Evolutionary conservation across 2,329 filamentous ascomycete genomes (phyloP), one percentile per base, ranked within the genome.

Genomic region (Ceratocystis cacaofunesta): DNA sequence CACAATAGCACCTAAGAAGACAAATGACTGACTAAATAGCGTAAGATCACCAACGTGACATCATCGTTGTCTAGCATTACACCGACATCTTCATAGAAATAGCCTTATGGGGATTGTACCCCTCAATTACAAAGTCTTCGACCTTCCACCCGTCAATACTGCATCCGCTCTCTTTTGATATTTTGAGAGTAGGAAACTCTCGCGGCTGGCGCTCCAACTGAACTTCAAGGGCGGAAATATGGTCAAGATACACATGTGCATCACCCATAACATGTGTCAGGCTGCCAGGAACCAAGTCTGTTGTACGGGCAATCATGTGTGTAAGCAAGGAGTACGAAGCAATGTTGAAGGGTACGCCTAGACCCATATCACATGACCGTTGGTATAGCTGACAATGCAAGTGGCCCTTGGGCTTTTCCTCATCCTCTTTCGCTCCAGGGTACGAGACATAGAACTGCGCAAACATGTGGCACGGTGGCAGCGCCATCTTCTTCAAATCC

Each of bases 71-170:
- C 10, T 15, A 4, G 19, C 22, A 63, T 68, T 70, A 91, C 67
- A 97, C 92, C 72, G 90, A 95, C 94, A 99, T 99, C 79, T 97
- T 96, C 94, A 99, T 99, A 57, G 89, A 83, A 77, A 99, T 95
- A 4, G 82, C 82, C 78, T 92, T 92, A 75, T 96, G 90, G 66
- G 94, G 92, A 62, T 92, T 84, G 74, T 99, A 99, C 0, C 88
- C 92, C 71, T 89, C 81, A 5, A 99, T 83, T 67, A 88, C 85
- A 74, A 99, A 92, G 68, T 99, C 92, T 69, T 95, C 90, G 1
- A 85, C 79, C 73, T 84, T 86, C 91, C 94, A 97, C 0, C 90
- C 90, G 73, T 99, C 94, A 71, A 97, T 90, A 69, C 83, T 88
- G 1, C 88, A 86, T 0, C 85, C 83, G 68, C 81, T 79, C 66